A percentile compares a stretch with the other conserved stretches of the same genome.
Conservation (phyloP, 495 filamentous ascomycete genomes). For the Lentithecium fluviatile region DNA sequence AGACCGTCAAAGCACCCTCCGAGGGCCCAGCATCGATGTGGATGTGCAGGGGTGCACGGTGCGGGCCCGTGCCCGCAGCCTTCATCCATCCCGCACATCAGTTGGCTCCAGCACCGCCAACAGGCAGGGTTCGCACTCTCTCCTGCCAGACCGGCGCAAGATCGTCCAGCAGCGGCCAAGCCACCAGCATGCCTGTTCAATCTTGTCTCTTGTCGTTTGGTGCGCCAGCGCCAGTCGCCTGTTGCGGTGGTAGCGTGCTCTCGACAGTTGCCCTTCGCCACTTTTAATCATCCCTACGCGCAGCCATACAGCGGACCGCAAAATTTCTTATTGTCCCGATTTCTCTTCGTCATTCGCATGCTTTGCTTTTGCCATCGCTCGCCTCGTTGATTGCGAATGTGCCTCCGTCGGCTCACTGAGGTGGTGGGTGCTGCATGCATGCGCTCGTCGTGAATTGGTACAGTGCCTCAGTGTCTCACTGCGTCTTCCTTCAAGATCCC, state of each 20-base stretch:
- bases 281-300: slow-evolving; percentile 31
- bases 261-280: slow-evolving; percentile 24
- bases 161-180: slow-evolving; percentile 34
- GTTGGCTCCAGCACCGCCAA: slow-evolving; percentile 35
- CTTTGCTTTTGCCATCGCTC: slow-evolving; percentile 28
- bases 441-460: slow-evolving; percentile 7
- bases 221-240: slow-evolving; percentile 9
- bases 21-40: no score
- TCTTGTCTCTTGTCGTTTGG: slow-evolving; percentile 11
- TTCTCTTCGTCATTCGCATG: slow-evolving; percentile 15
- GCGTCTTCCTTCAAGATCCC: background rate
- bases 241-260: slow-evolving; percentile 12
- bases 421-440: slow-evolving; percentile 16
- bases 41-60: background rate
- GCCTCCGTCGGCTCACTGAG: slow-evolving; percentile 1
- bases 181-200: slow-evolving; percentile 26
- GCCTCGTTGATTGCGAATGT: slow-evolving; percentile 19
- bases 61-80: slow-evolving; percentile 10
- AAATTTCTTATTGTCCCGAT: slow-evolving; percentile 20
- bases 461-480: slow-evolving; percentile 9
- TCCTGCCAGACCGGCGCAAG: slow-evolving; percentile 36
- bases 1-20: no score
- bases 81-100: slow-evolving; percentile 37
- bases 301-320: slow-evolving; percentile 27
- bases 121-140: slow-evolving; percentile 30